Percentiles rank a stretch among this genome's conserved stretches.
Conservation (phyloP, 2,329 filamentous ascomycete genomes). For the Dryadomyces quercivorus region DNA sequence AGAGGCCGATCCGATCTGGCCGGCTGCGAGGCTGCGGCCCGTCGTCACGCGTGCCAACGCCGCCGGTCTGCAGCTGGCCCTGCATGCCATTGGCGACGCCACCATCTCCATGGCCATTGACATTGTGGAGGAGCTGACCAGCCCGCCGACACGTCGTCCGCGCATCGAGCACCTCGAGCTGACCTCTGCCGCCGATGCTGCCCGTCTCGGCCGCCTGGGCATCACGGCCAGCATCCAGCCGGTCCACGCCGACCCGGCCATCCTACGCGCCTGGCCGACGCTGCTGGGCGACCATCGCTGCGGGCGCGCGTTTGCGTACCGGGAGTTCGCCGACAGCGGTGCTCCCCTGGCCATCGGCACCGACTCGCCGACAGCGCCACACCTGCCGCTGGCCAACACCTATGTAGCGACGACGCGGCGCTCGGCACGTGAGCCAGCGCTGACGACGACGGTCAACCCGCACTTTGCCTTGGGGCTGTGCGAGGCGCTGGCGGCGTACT, state of each 20-base stretch:
- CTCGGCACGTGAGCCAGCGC: constrained; percentile 36
- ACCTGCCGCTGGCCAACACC: constrained; percentile 40
- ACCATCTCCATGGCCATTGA: constrained; percentile 47
- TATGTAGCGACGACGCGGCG: constrained; percentile 47
- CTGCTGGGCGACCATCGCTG: constrained; percentile 42
- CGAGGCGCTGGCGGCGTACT: constrained; percentile 41
- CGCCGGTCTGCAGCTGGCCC: constrained; percentile 45
- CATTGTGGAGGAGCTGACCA: constrained; percentile 27
- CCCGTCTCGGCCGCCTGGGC: constrained; percentile 41
- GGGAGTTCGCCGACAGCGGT: constrained; percentile 43
- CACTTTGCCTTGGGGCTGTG: constrained; percentile 40
- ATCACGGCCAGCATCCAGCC: constrained; percentile 49
- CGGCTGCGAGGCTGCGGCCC: constrained; percentile 33
- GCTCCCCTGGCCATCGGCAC: constrained; percentile 44
- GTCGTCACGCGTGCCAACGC: constrained; percentile 41
- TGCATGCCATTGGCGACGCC: constrained; percentile 54
- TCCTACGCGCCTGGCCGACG: constrained; percentile 47
- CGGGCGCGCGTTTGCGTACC: constrained; percentile 49
- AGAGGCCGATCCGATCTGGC: constrained; percentile 41
- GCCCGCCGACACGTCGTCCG: constrained; percentile 33
- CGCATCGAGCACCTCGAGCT: constrained; percentile 56
- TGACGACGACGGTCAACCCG: constrained; percentile 32
- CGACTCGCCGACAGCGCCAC: constrained; percentile 47
- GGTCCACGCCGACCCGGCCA: constrained; percentile 47
- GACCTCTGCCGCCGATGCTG: constrained; percentile 39